Percentiles rank a stretch among this genome's conserved stretches.
Evolutionary conservation across 2,329 filamentous ascomycete species (phyloP).

Genomic region (Bipolaris oryzae): DNA sequence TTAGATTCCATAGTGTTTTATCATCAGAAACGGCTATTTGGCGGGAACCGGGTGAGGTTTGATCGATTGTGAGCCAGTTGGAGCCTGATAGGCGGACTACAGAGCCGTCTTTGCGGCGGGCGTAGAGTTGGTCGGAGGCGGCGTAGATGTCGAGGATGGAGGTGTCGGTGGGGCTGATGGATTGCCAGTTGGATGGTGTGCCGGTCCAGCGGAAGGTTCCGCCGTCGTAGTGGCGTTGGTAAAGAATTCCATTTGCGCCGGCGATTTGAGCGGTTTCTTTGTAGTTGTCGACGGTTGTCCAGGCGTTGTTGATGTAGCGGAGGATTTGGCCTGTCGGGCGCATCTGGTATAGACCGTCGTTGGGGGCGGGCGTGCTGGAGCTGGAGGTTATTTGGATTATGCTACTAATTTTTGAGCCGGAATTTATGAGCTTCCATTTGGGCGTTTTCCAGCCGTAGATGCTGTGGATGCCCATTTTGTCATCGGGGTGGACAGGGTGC

Average conservation of each 20-base stretch:
- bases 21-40: constrained; percentile 36
- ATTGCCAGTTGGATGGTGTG: constrained; percentile 27
- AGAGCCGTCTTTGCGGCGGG: constrained; percentile 38
- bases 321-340: constrained; percentile 34
- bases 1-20: constrained; percentile 35
- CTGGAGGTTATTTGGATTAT: constrained; percentile 29
- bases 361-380: constrained; percentile 3
- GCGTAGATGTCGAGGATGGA: constrained; percentile 38
- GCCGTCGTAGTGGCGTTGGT: constrained; percentile 37
- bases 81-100: constrained; percentile 32
- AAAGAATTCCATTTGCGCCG: constrained; percentile 31
- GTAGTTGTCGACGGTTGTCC: constrained; percentile 33
- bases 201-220: constrained; percentile 32
- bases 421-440: constrained; percentile 32
- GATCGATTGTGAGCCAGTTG: constrained; percentile 31
- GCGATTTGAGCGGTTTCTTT: constrained; percentile 36
- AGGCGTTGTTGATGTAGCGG: constrained; percentile 23
- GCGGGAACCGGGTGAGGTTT: constrained; percentile 17
- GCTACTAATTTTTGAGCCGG: constrained; percentile 21
- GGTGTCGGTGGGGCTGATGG: constrained; percentile 26
- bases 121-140: constrained; percentile 34
- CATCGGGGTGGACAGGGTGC: constrained; percentile 32
- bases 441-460: constrained; percentile 40
- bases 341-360: constrained; percentile 38
- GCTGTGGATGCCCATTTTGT: constrained; percentile 35